Percentiles rank a stretch among this genome's conserved stretches.
These are phyloP conservation scores for Pseudodiploospora longispora DNA, from an alignment of 2,329 filamentous ascomycete species.

Conservation along the genomic window DNA sequence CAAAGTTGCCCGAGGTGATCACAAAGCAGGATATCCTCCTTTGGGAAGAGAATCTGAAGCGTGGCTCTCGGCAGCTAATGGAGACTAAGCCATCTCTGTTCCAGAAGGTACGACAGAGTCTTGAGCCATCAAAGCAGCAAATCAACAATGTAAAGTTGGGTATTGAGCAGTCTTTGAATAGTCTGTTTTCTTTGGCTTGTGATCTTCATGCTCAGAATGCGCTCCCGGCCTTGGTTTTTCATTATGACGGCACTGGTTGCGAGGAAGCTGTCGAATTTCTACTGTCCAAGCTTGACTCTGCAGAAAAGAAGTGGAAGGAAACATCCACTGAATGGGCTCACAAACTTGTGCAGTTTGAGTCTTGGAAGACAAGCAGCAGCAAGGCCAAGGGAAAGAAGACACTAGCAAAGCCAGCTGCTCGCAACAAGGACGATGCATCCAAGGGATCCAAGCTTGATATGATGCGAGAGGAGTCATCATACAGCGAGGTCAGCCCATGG, in stretches of 20 bases:
- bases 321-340: conserved; percentile 30
- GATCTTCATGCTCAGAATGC: conserved; percentile 56
- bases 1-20: conserved; percentile 43
- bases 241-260: conserved; percentile 61
- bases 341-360: conserved; percentile 17
- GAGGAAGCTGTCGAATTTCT: conserved; percentile 49
- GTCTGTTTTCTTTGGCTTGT: conserved; percentile 44
- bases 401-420: conserved; percentile 13
- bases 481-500: conserved; percentile 46
- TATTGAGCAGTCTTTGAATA: neutral
- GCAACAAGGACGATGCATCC: neutral
- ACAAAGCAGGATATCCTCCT: conserved; percentile 56
- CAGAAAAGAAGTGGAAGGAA: conserved; percentile 44
- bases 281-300: conserved; percentile 36
- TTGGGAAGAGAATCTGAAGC: conserved; percentile 58
- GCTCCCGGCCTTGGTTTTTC: conserved; percentile 68
- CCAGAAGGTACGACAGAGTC: conserved; percentile 34
- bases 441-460: conserved; percentile 45
- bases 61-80: conserved; percentile 53
- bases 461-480: conserved; percentile 48
- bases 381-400: conserved; percentile 30
- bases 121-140: conserved; percentile 17
- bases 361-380: neutral
- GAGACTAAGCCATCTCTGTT: conserved; percentile 36
- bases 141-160: too few relatives aligned